Evolutionary conservation across 192 early-diverging fungal species (phyloP).

Genomic region (Coemansia aciculifera): DNA sequence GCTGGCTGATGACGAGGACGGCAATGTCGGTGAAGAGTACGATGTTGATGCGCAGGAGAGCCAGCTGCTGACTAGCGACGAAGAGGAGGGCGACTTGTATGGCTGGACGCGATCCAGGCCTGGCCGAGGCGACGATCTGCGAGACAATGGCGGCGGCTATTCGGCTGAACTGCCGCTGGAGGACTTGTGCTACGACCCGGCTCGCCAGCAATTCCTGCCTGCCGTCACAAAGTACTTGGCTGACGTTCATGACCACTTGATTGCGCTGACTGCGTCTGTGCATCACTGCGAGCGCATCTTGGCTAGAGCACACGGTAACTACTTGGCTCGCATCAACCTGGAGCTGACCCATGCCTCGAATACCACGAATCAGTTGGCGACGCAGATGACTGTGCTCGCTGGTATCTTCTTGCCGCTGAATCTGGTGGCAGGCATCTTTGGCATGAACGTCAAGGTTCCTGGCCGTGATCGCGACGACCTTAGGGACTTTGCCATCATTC

Average conservation of each 20-base stretch:
- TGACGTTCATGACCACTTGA: conserved; percentile 78
- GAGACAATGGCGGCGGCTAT: conserved; percentile 34
- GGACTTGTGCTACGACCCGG: neutral
- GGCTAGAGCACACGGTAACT: conserved; percentile 69
- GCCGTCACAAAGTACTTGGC: conserved; percentile 71
- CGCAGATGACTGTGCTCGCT: conserved; percentile 80
- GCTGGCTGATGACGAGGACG: neutral
- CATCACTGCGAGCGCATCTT: conserved; percentile 72
- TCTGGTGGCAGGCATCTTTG: conserved; percentile 75
- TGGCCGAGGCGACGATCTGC: conserved; percentile 35
- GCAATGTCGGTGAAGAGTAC: neutral
- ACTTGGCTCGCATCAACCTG: conserved; percentile 67
- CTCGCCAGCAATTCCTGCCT: conserved; percentile 17
- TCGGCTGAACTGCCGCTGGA: neutral
- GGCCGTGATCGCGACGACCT: conserved; percentile 32
- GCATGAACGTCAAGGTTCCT: conserved; percentile 58
- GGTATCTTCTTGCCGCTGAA: conserved; percentile 88
- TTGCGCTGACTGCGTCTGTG: conserved; percentile 64
- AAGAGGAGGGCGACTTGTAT: conserved; percentile 51
- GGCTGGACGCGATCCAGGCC: conserved; percentile 21
- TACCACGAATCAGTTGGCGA: conserved; percentile 78
- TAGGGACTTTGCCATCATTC: conserved; percentile 32
- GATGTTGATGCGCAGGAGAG: conserved; percentile 24
- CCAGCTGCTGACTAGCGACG: conserved; percentile 55
- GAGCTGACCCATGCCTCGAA: conserved; percentile 69